Percentiles rank a stretch among this genome's conserved stretches.
phyloP scores from a whole-genome alignment of 768 basidiomycete species.

The Coprinopsis cinerea region DNA sequence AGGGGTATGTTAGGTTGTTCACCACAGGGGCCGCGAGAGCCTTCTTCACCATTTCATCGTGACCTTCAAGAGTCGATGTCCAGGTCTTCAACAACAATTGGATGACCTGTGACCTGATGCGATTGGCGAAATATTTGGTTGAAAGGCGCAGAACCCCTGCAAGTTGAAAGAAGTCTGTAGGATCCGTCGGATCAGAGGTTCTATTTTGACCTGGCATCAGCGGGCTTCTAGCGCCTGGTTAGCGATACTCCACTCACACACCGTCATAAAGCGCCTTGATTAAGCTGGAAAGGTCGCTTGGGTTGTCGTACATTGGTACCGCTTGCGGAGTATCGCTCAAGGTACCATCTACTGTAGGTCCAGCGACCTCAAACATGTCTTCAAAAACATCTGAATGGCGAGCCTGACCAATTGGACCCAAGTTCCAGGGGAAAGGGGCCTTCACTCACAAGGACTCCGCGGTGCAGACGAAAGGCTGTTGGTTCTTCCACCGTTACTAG shows the following conservation, averaged over 20 bases:
- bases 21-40: slow-evolving; percentile 38
- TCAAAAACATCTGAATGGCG: slow-evolving; percentile 54
- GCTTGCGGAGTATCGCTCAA: slow-evolving; percentile 30
- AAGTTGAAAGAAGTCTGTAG: slow-evolving; percentile 44
- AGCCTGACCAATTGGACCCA: slow-evolving; percentile 23
- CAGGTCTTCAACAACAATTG: slow-evolving; percentile 43
- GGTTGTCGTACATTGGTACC: slow-evolving; percentile 47
- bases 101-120: slow-evolving; percentile 48
- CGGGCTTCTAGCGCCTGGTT: no score
- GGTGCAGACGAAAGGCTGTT: slow-evolving; percentile 50
- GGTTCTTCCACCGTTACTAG: slow-evolving; percentile 37
- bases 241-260: slow-evolving; percentile 24
- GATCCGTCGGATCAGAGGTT: slow-evolving; percentile 23
- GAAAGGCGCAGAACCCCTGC: slow-evolving; percentile 53
- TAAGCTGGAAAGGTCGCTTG: slow-evolving; percentile 42
- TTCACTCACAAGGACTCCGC: slow-evolving; percentile 33
- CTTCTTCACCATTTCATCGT: slow-evolving; percentile 49
- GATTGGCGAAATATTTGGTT: slow-evolving; percentile 53
- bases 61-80: slow-evolving; percentile 47
- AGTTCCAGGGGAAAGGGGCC: background rate
- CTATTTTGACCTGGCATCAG: no score
- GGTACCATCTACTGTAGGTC: slow-evolving; percentile 21
- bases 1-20: slow-evolving; percentile 47
- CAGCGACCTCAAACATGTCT: slow-evolving; percentile 48
- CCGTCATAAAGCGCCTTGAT: slow-evolving; percentile 54